These are phyloP conservation scores for Dalbergia oliveri DNA, from an alignment of 306 rosid species.

Conservation along the genomic window DNA sequence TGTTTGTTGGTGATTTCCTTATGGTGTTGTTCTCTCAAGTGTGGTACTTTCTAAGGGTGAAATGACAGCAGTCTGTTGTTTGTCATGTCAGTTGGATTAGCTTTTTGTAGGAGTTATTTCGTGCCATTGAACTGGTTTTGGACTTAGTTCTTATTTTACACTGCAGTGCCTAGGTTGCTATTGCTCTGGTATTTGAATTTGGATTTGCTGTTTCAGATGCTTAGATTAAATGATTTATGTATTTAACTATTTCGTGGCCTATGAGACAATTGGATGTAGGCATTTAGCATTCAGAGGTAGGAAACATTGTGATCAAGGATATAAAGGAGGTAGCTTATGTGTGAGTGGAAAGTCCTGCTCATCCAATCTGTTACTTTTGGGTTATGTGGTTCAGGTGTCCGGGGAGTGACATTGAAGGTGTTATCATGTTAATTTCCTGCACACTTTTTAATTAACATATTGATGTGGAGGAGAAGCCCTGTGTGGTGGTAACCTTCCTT, in stretches of 20 bases:
- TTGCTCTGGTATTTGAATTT: conserved; percentile 1
- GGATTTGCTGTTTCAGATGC: neutral
- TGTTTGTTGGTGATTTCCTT: conserved; percentile 35
- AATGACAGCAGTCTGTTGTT: conserved; percentile 24
- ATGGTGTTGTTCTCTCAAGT: conserved; percentile 33
- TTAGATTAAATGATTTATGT: conserved; percentile 8
- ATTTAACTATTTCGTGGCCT: conserved; percentile 5
- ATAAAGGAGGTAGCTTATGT: neutral
- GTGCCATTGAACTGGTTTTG: neutral
- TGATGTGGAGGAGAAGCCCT: conserved; percentile 58
- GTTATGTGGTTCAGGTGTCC: conserved; percentile 28
- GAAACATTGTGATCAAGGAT: conserved; percentile 1
- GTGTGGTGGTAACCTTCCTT: conserved; percentile 58
- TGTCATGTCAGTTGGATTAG: neutral
- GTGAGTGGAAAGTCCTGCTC: neutral
- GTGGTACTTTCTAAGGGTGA: conserved; percentile 32
- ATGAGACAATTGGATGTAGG: conserved; percentile 9
- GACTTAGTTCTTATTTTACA: neutral
- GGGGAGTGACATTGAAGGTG: conserved; percentile 55
- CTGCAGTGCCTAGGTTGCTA: neutral
- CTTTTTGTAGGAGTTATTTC: conserved; percentile 33
- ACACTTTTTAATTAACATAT: conserved; percentile 45
- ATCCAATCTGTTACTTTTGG: neutral
- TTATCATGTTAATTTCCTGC: conserved; percentile 54
- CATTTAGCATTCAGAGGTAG: neutral